Conservation (phyloP, 306 rosid species). For the Arachis hypogaea region DNA sequence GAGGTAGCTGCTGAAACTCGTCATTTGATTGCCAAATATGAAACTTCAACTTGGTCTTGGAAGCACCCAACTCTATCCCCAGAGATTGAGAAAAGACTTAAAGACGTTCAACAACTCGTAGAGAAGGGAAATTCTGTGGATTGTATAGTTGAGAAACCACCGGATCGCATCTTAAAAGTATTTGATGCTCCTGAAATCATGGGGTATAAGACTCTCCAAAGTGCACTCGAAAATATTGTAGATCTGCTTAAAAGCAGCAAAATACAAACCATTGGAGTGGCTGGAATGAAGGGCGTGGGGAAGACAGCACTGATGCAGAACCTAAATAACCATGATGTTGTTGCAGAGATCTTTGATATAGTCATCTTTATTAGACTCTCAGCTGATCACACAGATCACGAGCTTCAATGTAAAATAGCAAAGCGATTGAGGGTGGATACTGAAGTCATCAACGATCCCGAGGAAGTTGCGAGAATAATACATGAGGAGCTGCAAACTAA, state of each 20-base stretch:
- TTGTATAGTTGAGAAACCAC: slow-evolving; percentile 34
- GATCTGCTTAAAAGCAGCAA: slow-evolving; percentile 2
- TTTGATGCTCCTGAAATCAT: slow-evolving; percentile 30
- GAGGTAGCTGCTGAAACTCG: neutral
- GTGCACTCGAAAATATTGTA: slow-evolving; percentile 2
- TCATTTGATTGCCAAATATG: slow-evolving; percentile 4
- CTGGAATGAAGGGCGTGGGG: slow-evolving; percentile 39
- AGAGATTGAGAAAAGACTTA: slow-evolving; percentile 7
- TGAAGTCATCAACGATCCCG: neutral
- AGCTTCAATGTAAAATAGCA: slow-evolving; percentile 33
- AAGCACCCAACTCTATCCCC: neutral
- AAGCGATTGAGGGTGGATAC: slow-evolving; percentile 32
- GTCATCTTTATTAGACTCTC: slow-evolving; percentile 29
- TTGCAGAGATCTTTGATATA: slow-evolving; percentile 32
- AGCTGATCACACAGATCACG: neutral
- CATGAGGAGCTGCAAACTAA: neutral
- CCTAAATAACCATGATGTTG: slow-evolving; percentile 34
- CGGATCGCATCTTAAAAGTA: slow-evolving; percentile 21
- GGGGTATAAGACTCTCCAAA: slow-evolving; percentile 37
- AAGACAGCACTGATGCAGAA: slow-evolving; percentile 34
- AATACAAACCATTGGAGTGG: slow-evolving; percentile 30
- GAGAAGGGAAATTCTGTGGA: slow-evolving; percentile 10
- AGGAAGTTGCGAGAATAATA: slow-evolving; percentile 26
- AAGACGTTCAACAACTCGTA: neutral
- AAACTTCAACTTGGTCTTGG: neutral